phyloP scores from a whole-genome alignment of 148 eudicot genomes.

The Chenopodium formosanum region DNA sequence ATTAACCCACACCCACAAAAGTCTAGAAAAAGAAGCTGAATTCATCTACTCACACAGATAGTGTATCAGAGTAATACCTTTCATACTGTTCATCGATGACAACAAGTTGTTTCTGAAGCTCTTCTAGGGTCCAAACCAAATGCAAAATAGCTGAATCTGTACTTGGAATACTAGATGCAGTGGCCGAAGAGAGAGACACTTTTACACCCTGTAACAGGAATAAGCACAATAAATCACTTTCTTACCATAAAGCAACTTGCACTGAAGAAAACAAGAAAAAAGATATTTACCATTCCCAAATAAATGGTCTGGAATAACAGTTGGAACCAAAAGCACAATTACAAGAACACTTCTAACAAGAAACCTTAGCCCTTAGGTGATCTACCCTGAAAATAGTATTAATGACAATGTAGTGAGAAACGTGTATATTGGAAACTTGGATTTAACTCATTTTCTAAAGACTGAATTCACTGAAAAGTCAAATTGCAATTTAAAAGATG shows the following conservation, averaged over 20 bases:
- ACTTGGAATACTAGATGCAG: slow-evolving; percentile 46
- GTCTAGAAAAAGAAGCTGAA: not conserved
- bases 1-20: not conserved
- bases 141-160: slow-evolving; percentile 65
- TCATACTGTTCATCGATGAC: slow-evolving; percentile 61
- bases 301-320: not conserved
- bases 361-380: not conserved
- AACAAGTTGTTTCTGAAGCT: slow-evolving; percentile 71
- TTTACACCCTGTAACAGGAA: slow-evolving; percentile 70
- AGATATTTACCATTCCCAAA: not conserved
- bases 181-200: slow-evolving; percentile 56
- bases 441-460: no score
- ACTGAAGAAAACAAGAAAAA: not conserved
- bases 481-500: not conserved
- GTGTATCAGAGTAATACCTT: slow-evolving; percentile 37
- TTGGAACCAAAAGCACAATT: not conserved
- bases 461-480: no score
- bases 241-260: not conserved
- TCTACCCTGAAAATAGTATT: not conserved
- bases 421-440: no score
- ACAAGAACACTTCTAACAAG: not conserved
- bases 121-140: slow-evolving; percentile 74
- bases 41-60: not conserved
- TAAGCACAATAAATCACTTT: not conserved
- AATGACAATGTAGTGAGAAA: not conserved